A percentile compares a stretch with the other conserved stretches of the same genome.
These are phyloP conservation scores for Millerago galiae DNA, from an alignment of 805 yeast genomes.

Conservation along the genomic window DNA sequence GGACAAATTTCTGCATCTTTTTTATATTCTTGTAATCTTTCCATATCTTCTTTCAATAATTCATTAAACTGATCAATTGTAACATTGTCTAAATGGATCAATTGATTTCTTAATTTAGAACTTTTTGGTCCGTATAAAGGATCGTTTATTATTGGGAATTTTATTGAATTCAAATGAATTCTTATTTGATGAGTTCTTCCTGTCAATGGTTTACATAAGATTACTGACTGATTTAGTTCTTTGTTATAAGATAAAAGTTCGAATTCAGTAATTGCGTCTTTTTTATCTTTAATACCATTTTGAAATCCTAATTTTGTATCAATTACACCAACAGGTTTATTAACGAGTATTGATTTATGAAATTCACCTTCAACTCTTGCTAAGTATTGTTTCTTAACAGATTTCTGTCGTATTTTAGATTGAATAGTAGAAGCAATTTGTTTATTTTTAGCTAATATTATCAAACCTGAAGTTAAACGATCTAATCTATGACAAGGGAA, in stretches of 20 bases:
- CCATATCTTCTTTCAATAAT: conserved; percentile 10
- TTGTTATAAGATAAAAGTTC: conserved; percentile 21
- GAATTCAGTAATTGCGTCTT: conserved; percentile 59
- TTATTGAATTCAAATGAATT: conserved; percentile 82
- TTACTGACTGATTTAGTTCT: conserved; percentile 34
- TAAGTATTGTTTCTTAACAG: conserved; percentile 72
- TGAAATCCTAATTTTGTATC: conserved; percentile 74
- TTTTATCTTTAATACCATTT: conserved; percentile 31
- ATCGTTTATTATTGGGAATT: conserved; percentile 86
- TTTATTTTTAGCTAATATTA: conserved; percentile 34
- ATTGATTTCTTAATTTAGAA: conserved; percentile 6
- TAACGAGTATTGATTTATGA: conserved; percentile 44
- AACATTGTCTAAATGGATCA: conserved; percentile 5
- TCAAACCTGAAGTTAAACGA: conserved; percentile 90
- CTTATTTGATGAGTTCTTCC: conserved; percentile 96
- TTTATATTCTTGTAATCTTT: conserved; percentile 8
- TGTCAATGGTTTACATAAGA: conserved; percentile 78
- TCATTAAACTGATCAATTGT: conserved; percentile 10
- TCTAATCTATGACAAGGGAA: conserved; percentile 80
- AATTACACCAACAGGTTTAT: conserved; percentile 59
- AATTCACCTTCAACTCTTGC: conserved; percentile 87
- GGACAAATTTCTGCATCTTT: conserved; percentile 31
- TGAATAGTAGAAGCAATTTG: conserved; percentile 33
- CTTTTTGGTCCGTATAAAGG: conserved; percentile 47
- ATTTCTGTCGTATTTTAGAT: conserved; percentile 55